Conservation (phyloP, 768 basidiomycete species). For the Kwoniella mangroviensis region DNA sequence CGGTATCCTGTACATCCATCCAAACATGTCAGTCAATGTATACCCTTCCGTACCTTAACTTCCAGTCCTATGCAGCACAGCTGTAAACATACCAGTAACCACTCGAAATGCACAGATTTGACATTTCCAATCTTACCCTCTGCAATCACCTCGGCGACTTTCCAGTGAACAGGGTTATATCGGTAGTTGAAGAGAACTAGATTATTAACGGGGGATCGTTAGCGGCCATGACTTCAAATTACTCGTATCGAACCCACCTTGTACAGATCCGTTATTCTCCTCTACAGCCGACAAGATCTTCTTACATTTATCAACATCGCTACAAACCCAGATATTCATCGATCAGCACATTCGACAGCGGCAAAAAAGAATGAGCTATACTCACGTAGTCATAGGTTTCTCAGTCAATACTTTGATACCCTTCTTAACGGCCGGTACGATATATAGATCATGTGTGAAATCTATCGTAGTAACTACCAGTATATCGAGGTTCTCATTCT, state of each 20-base stretch:
- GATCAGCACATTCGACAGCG: no score
- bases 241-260: conserved; percentile 35
- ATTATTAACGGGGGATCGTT: no score
- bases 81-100: conserved; percentile 58
- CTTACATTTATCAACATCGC: no score
- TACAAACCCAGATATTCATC: no score
- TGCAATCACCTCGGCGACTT: conserved; percentile 62
- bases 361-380: no score
- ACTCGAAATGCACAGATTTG: conserved; percentile 64
- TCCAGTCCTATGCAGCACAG: no score
- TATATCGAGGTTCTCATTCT: conserved; percentile 61
- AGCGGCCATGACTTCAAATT: no score
- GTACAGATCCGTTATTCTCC: conserved; percentile 58
- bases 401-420: conserved; percentile 62
- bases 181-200: conserved; percentile 47
- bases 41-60: no score
- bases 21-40: no score
- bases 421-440: conserved; percentile 58
- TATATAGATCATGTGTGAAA: conserved; percentile 62
- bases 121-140: conserved; percentile 63
- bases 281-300: conserved; percentile 62
- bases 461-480: conserved; percentile 64
- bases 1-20: conserved; percentile 58
- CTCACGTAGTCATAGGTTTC: conserved; percentile 64
- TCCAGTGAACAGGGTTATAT: conserved; percentile 64